These are phyloP conservation scores for Nemania bipapillata DNA, from an alignment of 2,329 filamentous ascomycete genomes.

Conservation along the genomic window DNA sequence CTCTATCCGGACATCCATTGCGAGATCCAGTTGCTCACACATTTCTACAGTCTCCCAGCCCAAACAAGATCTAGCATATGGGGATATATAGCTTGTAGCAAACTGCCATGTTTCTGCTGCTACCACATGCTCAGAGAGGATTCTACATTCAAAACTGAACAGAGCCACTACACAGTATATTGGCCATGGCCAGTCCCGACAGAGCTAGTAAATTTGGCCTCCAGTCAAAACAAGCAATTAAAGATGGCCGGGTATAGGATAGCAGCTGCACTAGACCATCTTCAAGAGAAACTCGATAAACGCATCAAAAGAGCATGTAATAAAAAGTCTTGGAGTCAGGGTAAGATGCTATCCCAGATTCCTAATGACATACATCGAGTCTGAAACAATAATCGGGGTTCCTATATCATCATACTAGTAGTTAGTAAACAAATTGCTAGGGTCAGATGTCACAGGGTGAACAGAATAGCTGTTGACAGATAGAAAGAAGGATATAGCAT, in stretches of 20 bases:
- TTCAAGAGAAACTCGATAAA: background rate
- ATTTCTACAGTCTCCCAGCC: background rate
- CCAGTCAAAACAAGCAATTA: background rate
- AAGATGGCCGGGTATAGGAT: background rate
- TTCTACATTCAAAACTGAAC: background rate
- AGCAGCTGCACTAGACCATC: background rate
- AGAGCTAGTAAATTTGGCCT: background rate
- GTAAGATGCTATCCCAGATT: background rate
- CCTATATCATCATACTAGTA: background rate
- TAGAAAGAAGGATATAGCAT: no score
- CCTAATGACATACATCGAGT: background rate
- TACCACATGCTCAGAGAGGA: background rate
- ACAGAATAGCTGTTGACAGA: no score
- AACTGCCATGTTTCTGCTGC: background rate
- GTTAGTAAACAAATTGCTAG: background rate
- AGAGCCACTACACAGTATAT: background rate
- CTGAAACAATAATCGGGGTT: background rate
- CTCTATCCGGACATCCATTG: background rate
- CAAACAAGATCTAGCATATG: background rate
- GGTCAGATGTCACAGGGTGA: no score
- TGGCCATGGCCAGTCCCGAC: background rate
- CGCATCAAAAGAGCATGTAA: background rate
- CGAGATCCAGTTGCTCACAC: background rate
- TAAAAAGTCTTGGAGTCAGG: background rate
- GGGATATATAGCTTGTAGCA: background rate